phyloP scores from a whole-genome alignment of 352 stramenopile species.

The Phytophthora pseudosyringae region DNA sequence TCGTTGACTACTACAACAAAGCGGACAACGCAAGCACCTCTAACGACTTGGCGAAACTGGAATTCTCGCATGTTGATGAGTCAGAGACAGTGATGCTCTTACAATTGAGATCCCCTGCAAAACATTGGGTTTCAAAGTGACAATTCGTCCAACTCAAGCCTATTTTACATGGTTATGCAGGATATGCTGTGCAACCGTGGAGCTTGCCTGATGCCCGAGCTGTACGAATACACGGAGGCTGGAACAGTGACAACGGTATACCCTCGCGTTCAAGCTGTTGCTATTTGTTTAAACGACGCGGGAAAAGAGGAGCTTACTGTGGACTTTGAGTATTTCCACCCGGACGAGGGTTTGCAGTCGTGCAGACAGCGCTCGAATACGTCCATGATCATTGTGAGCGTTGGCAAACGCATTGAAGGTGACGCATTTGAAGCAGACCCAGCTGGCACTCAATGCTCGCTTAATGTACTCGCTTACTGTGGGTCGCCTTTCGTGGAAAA shows the following conservation, averaged over 20 bases:
- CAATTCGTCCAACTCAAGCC: slow-evolving; percentile 13
- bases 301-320: slow-evolving; percentile 5
- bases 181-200: neutral
- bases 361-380: slow-evolving; percentile 17
- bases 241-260: slow-evolving; percentile 3
- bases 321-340: neutral
- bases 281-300: slow-evolving; percentile 17
- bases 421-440: slow-evolving; percentile 12
- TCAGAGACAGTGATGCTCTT: slow-evolving; percentile 2
- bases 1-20: slow-evolving; percentile 16
- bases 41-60: slow-evolving; percentile 10
- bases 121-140: slow-evolving; percentile 6
- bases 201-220: neutral
- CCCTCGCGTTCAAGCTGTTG: slow-evolving; percentile 21
- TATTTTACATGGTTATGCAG: neutral
- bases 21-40: slow-evolving; percentile 6
- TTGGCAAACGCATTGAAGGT: slow-evolving; percentile 23
- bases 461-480: slow-evolving; percentile 35
- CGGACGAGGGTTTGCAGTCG: slow-evolving; percentile 11
- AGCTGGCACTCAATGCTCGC: slow-evolving; percentile 2
- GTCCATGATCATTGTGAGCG: slow-evolving; percentile 24
- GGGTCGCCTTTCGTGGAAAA: slow-evolving; percentile 23
- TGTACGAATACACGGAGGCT: neutral
- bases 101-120: slow-evolving; percentile 16
- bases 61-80: slow-evolving; percentile 18